Evolutionary conservation across 805 yeast genomes (phyloP), one percentile per base, ranked within the genome.

Genomic region (Yamadazyma paraphyllophila): DNA sequence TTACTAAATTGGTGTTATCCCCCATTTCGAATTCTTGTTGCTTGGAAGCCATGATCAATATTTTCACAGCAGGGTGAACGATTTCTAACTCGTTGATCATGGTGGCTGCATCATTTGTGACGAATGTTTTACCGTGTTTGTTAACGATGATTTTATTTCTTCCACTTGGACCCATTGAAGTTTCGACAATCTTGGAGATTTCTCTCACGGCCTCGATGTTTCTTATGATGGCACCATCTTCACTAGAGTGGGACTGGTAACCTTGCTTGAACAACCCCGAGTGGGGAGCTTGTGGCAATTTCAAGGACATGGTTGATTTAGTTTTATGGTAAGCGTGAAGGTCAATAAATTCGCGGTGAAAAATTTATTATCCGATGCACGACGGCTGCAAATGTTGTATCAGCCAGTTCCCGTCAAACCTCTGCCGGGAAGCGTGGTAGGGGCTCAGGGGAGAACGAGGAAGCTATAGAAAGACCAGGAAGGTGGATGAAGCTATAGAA

Each of bases 1-100:
- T 78, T 35, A 94, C 98, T 51, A 91, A 78, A 66, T 92, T 94
- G 17, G 97, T 88, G 59, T 88, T 88, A 67, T 94, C 99, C 49
- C 99, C 99, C 89, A 92, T 86, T 73, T 92, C 99, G 56, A 82
- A 79, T 65, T 94, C 96, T 70, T 94, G 99, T 72, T 94, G 99
- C 63, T 92, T 88, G 11, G 96, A 82, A 15, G 98, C 96, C 97
- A 90, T 90, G 45, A 92, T 94, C 51, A 94, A 78, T 39, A 94
- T 81, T 67, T 92, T 94, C 9, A 94, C 99, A 2, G 97, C 98
- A 5, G 99, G 99, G 64, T 92, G 98, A 39, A 94, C 90, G 54
- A 92, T 89, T 51, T 92, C 97, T 45, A 92, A 73, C 66, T 94
- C 98, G 54, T 85, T 81, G 49, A 94, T 75, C 84, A 94, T 94